These are phyloP conservation scores for Neonothopanus nambi DNA, from an alignment of 1,284 basidiomycete genomes.

Conservation along the genomic window DNA sequence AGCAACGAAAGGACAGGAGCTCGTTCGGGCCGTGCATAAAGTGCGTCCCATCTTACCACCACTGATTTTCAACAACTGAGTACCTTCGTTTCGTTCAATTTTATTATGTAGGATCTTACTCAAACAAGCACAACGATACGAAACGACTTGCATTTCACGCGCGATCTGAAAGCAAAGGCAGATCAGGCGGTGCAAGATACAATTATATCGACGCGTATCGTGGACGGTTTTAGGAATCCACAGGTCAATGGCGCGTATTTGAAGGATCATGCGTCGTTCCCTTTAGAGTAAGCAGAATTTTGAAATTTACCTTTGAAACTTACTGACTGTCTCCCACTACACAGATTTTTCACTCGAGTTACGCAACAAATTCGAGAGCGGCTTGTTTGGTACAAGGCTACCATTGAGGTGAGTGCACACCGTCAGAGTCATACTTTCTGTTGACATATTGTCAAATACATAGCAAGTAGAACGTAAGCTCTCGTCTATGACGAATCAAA, in stretches of 20 bases:
- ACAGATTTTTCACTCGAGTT: constrained; percentile 72
- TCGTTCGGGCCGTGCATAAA: constrained; percentile 66
- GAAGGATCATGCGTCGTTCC: constrained; percentile 76
- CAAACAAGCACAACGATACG: constrained; percentile 63
- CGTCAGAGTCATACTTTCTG: background rate
- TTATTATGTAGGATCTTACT: constrained; percentile 52
- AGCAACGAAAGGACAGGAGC: constrained; percentile 68
- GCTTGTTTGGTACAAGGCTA: constrained; percentile 74
- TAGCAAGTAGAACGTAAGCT: constrained; percentile 85
- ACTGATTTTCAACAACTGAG: background rate
- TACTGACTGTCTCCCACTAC: constrained; percentile 9
- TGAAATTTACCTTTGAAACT: background rate
- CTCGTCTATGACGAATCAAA: constrained; percentile 59
- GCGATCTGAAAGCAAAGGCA: constrained; percentile 68
- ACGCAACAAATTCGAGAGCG: constrained; percentile 72
- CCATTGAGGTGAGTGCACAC: constrained; percentile 75
- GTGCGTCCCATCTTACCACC: constrained; percentile 32
- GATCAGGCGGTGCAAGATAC: constrained; percentile 78
- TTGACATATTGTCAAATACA: constrained; percentile 4
- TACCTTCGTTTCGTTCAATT: background rate
- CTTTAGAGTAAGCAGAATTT: constrained; percentile 63
- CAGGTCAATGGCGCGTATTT: constrained; percentile 67
- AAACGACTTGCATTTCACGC: constrained; percentile 64
- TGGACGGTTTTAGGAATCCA: constrained; percentile 74
- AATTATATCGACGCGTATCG: constrained; percentile 68